A percentile compares a stretch with the other conserved stretches of the same genome.
Evolutionary conservation across 2,329 filamentous ascomycete species (phyloP).

Genomic region (Claviceps sp.): DNA sequence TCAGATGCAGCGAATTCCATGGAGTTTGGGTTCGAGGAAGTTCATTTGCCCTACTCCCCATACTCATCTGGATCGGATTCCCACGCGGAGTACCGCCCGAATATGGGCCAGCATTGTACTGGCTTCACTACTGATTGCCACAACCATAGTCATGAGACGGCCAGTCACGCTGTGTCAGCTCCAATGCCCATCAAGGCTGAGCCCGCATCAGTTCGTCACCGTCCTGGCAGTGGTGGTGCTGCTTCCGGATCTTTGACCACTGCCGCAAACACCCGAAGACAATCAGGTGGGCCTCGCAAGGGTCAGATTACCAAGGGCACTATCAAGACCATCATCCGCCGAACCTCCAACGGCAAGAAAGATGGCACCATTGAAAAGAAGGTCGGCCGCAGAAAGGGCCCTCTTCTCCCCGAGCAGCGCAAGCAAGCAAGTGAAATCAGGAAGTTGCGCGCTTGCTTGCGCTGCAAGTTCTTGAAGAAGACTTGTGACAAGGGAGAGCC

Average conservation of each 20-base stretch:
- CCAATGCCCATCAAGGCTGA: conserved; percentile 56
- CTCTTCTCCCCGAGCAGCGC: conserved; percentile 81
- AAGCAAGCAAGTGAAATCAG: conserved; percentile 95
- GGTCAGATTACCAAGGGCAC: conserved; percentile 68
- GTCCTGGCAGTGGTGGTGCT: conserved; percentile 47
- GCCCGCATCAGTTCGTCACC: conserved; percentile 38
- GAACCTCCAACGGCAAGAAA: conserved; percentile 64
- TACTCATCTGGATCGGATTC: conserved; percentile 75
- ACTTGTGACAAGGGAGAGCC: conserved; percentile 97
- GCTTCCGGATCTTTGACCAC: conserved; percentile 48
- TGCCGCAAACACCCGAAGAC: conserved; percentile 48
- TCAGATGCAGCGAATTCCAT: conserved; percentile 56
- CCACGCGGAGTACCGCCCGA: conserved; percentile 10
- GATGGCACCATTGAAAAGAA: conserved; percentile 75
- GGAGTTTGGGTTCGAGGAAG: conserved; percentile 70
- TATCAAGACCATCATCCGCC: conserved; percentile 70
- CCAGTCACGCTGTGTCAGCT: conserved; percentile 55
- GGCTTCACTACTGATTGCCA: conserved; percentile 46
- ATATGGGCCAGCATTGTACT: conserved; percentile 37
- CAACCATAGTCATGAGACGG: conserved; percentile 35
- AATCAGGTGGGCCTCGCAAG: conserved; percentile 51
- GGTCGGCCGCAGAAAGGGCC: conserved; percentile 79
- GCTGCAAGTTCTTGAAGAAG: conserved; percentile 98
- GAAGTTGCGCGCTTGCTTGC: conserved; percentile 82
- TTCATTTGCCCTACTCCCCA: conserved; percentile 59